Conservation (phyloP, 1,139 yeast genomes). For the Pneumocystis canis region DNA sequence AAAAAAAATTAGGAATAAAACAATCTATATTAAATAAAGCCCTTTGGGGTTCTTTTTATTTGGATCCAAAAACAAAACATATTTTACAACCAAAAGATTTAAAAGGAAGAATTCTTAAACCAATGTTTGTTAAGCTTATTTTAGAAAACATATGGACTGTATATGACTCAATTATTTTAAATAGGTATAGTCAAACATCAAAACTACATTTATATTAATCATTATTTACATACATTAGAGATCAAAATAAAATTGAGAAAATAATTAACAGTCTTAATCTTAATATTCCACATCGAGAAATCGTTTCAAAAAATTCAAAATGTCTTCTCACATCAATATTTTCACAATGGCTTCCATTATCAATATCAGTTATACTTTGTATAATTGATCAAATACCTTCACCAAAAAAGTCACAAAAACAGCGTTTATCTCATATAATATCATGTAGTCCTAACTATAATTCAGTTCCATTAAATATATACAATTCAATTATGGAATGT, state of each 20-base stretch:
- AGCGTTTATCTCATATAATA: constrained; percentile 54
- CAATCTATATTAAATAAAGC: constrained; percentile 66
- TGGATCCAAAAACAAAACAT: constrained; percentile 80
- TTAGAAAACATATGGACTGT: constrained; percentile 88
- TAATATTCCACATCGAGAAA: constrained; percentile 58
- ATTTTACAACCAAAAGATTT: constrained; percentile 44
- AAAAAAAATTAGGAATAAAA: constrained; percentile 71
- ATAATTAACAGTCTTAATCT: constrained; percentile 58
- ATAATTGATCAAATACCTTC: constrained; percentile 79
- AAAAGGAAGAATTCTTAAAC: constrained; percentile 42
- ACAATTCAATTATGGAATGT: constrained; percentile 49
- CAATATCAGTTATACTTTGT: constrained; percentile 68
- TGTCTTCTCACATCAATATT: constrained; percentile 51
- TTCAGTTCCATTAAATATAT: constrained; percentile 36
- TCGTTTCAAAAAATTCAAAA: constrained; percentile 64
- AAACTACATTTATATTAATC: background rate
- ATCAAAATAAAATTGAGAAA: constrained; percentile 58
- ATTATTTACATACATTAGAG: constrained; percentile 24
- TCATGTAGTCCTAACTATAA: constrained; percentile 41
- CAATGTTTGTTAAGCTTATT: constrained; percentile 74
- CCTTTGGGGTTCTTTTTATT: constrained; percentile 89
- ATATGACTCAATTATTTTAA: constrained; percentile 53
- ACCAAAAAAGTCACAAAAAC: constrained; percentile 59
- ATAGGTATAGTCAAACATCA: constrained; percentile 20
- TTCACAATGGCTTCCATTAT: constrained; percentile 90